Evolutionary conservation across 176 grass and related monocot species (phyloP).

Genomic region (Echinochloa phyllopogon): DNA sequence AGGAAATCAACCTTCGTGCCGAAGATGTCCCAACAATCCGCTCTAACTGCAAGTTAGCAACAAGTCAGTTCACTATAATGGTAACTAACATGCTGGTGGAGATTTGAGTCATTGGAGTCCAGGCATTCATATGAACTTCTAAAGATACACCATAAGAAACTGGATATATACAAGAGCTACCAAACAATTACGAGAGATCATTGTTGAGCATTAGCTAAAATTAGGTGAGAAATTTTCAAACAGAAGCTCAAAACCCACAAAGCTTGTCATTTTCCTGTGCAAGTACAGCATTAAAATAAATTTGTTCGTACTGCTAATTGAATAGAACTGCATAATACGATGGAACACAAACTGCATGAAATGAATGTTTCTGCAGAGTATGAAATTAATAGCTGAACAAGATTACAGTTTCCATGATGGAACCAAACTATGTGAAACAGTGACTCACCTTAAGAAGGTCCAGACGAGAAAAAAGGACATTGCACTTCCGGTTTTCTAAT

Average conservation of each 20-base stretch:
- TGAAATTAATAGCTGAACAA: not conserved
- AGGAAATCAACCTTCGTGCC: slow-evolving; percentile 74
- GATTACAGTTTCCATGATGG: not conserved
- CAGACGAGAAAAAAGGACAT: slow-evolving; percentile 76
- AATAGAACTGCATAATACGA: slow-evolving; percentile 3
- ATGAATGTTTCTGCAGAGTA: not conserved
- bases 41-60: slow-evolving; percentile 64
- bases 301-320: not conserved
- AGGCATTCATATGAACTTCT: not conserved
- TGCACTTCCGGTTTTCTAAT: slow-evolving; percentile 67
- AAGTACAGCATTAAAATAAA: not conserved
- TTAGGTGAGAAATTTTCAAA: not conserved
- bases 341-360: not conserved
- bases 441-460: slow-evolving; percentile 77
- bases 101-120: not conserved
- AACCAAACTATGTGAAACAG: not conserved
- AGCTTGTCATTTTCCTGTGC: not conserved
- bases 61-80: not conserved
- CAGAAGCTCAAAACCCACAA: not conserved
- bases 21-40: slow-evolving; percentile 70
- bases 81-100: not conserved
- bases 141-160: not conserved
- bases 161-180: slow-evolving; percentile 8
- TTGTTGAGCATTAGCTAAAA: not conserved
- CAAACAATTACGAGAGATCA: not conserved